These are phyloP conservation scores for Pharnaceum exiguum DNA, from an alignment of 148 eudicot species.

Conservation along the genomic window DNA sequence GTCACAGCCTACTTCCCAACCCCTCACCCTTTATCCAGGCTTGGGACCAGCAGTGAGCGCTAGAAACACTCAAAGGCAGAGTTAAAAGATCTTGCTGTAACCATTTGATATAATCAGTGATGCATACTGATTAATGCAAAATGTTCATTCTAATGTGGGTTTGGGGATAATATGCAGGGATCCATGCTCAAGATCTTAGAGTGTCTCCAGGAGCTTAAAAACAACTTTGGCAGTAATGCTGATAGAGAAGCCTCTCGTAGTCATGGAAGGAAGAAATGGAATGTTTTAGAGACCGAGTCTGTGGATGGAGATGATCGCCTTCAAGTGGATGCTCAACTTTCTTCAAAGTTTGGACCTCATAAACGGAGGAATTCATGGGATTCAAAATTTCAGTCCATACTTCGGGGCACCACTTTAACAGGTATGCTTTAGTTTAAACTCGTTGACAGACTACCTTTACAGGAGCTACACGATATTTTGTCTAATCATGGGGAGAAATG, in stretches of 20 bases:
- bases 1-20: no score
- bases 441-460: neutral
- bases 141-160: neutral
- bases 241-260: conserved; percentile 19
- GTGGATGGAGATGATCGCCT: conserved; percentile 18
- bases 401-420: conserved; percentile 37
- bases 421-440: conserved; percentile 27
- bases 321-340: conserved; percentile 23
- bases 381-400: conserved; percentile 48
- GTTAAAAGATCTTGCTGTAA: no score
- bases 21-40: no score
- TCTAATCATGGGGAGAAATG: no score
- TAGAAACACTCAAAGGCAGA: no score
- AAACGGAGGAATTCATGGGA: conserved; percentile 42
- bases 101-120: no score
- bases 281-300: conserved; percentile 26
- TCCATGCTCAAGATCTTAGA: conserved; percentile 62
- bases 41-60: no score
- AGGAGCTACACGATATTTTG: neutral
- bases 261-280: conserved; percentile 36
- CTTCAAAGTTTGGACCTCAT: conserved; percentile 41
- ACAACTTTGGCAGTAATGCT: conserved; percentile 22
- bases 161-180: conserved; percentile 47
- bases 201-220: conserved; percentile 60
- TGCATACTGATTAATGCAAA: neutral